phyloP scores from a whole-genome alignment of 169 alveolate species.

The Eimeria acervulina region DNA sequence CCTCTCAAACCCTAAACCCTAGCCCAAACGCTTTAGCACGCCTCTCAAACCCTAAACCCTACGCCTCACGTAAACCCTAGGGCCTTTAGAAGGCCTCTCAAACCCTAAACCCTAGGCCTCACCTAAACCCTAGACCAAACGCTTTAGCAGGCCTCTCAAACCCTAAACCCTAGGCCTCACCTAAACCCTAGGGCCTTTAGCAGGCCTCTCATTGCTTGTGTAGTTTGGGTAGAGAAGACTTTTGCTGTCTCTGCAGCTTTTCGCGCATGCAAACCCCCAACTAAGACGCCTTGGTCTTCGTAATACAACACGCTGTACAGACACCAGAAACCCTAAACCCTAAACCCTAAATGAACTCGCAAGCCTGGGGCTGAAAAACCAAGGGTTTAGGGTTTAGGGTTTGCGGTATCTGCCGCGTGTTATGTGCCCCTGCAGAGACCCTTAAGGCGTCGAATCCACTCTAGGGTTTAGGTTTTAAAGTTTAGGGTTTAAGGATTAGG shows the following conservation, averaged over 20 bases:
- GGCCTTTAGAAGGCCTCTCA: background rate
- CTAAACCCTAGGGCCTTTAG: background rate
- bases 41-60: slow-evolving; percentile 49
- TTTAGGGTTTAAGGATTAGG: background rate
- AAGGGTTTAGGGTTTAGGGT: no score
- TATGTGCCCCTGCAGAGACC: no score
- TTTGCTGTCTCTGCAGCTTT: background rate
- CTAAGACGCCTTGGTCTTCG: slow-evolving; percentile 1
- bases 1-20: no score
- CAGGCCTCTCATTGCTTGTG: slow-evolving; percentile 6
- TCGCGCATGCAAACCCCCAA: slow-evolving; percentile 9
- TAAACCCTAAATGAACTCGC: background rate
- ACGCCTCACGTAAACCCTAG: background rate
- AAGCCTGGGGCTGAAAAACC: no score
- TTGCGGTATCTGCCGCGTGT: no score
- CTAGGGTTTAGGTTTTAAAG: no score
- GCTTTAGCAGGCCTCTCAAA: background rate
- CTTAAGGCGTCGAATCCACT: no score
- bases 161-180: background rate
- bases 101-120: slow-evolving; percentile 41
- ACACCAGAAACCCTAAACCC: slow-evolving; percentile 5
- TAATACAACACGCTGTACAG: background rate
- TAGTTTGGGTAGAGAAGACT: background rate
- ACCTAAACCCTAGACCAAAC: background rate
- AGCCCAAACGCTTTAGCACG: no score